phyloP scores from a whole-genome alignment of 805 yeast species.

The Sungouiozyma intestinalis region DNA sequence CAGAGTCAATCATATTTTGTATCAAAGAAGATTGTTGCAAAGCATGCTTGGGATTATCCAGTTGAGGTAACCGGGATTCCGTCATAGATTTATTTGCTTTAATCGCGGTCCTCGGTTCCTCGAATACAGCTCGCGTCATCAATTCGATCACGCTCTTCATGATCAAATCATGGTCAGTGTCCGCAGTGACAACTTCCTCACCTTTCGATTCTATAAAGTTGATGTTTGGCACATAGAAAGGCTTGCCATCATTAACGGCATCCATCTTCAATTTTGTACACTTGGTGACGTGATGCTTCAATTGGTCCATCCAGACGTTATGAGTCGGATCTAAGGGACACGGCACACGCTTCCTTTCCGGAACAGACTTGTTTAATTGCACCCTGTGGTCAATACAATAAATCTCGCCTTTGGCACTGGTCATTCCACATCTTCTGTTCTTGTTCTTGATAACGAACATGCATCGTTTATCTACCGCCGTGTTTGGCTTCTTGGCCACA shows the following conservation, averaged over 20 bases:
- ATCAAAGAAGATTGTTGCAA: constrained; percentile 73
- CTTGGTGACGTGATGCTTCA: constrained; percentile 46
- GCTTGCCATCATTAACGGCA: constrained; percentile 26
- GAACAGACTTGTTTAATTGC: constrained; percentile 42
- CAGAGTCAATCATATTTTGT: constrained; percentile 42
- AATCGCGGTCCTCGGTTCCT: background rate
- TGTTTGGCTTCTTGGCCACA: background rate
- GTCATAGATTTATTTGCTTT: constrained; percentile 17
- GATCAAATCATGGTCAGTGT: background rate
- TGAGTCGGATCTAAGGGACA: constrained; percentile 76
- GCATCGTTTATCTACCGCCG: constrained; percentile 10
- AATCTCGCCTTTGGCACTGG: constrained; percentile 8
- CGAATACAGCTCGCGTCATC: background rate
- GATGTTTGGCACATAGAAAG: constrained; percentile 42
- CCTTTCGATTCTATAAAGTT: constrained; percentile 26
- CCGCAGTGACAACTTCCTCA: background rate
- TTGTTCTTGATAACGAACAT: constrained; percentile 18
- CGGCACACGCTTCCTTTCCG: constrained; percentile 30
- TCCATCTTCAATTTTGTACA: constrained; percentile 42
- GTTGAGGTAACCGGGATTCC: constrained; percentile 35
- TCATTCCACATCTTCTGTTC: constrained; percentile 27
- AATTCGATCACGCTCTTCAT: background rate
- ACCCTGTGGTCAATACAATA: constrained; percentile 60
- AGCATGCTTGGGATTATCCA: constrained; percentile 60
- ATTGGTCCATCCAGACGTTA: constrained; percentile 50